Conservation (phyloP, 441 rosid species). For the Bocquillonia castaneifolia region DNA sequence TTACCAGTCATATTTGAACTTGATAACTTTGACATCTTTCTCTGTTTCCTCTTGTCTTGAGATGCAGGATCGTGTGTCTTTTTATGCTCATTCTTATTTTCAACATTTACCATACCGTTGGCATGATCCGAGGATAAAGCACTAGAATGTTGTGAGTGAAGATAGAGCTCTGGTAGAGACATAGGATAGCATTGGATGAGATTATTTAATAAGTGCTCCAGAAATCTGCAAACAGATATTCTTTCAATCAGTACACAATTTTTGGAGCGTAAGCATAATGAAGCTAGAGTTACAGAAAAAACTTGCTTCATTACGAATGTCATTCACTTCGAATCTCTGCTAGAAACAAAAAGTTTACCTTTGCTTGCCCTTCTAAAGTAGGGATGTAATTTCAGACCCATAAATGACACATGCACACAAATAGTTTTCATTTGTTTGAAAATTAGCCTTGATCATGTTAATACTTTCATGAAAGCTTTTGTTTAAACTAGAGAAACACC, state of each 20-base stretch:
- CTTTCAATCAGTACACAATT: slow-evolving; percentile 23
- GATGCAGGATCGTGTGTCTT: slow-evolving; percentile 32
- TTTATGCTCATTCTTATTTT: slow-evolving; percentile 42
- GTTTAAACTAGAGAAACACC: neutral
- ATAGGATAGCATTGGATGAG: slow-evolving; percentile 46
- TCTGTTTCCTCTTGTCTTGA: slow-evolving; percentile 40
- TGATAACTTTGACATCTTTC: slow-evolving; percentile 37
- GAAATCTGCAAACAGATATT: slow-evolving; percentile 47
- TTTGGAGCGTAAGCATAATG: no score
- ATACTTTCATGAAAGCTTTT: neutral
- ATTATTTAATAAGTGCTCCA: slow-evolving; percentile 69
- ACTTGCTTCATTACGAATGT: neutral
- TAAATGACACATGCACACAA: neutral
- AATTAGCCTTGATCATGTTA: no score
- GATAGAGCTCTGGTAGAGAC: slow-evolving; percentile 62
- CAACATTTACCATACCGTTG: slow-evolving; percentile 29
- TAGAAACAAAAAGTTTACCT: neutral
- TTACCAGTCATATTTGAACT: slow-evolving; percentile 36
- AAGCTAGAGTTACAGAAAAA: no score
- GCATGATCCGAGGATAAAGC: slow-evolving; percentile 33
- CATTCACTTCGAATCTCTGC: neutral
- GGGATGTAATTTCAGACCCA: neutral
- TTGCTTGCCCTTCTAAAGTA: neutral
- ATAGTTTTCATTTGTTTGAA: neutral
- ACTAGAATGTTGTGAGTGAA: slow-evolving; percentile 43